Base-by-base conservation (phyloP, 805 yeast species). In the Wickerhamiella domercqiae region DNA sequence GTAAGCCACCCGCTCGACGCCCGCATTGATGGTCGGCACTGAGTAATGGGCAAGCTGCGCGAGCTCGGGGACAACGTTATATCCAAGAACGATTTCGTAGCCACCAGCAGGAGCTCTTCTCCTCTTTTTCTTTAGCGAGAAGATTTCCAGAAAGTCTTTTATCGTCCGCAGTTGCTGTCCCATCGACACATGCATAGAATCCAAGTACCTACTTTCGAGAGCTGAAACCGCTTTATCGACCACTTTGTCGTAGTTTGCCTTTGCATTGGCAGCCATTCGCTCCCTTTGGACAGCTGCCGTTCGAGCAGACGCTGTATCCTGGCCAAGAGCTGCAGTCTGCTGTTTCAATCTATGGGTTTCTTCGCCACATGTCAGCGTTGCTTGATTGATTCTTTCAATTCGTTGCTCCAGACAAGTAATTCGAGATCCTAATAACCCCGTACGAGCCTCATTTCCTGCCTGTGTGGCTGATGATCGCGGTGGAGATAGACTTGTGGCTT, bases 1-100 rank as follows among this genome's bases (percentile, higher is more conserved):
- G 28, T 39, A 47, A n/a, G 54, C 48, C 16, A 56, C 47, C 16
- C 61, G 44, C 38, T 57, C 62, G 21, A 57, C 29, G 7, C 57
- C 53, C 32, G 49, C 41, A 39, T 55, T 57, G 21, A 57, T 41
- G 6, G 48, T 43, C 7, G 50, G 42, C n/a, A 45, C 41, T 11
- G 54, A 41, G 45, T 56, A 56, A 34, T 47, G 50, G 7, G 50
- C 51, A 14, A 56, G 42, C 20, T 47, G 41, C 16, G 46, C 30
- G 20, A 54, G 48, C 24, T 55, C 57, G 2, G 61, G 61, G 11
- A 56, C 37, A 7, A 49, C 51, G 20, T 46, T 49, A 36, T 44
- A 50, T 13, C 57, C 56, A 5, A 56, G 44, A 7, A 55, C 48
- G n/a, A 54, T 41, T 35, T 54, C 57, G 39, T 47, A 45, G 18